Conservation (phyloP, 2,329 filamentous ascomycete genomes). For the Biscogniauxia sp. region DNA sequence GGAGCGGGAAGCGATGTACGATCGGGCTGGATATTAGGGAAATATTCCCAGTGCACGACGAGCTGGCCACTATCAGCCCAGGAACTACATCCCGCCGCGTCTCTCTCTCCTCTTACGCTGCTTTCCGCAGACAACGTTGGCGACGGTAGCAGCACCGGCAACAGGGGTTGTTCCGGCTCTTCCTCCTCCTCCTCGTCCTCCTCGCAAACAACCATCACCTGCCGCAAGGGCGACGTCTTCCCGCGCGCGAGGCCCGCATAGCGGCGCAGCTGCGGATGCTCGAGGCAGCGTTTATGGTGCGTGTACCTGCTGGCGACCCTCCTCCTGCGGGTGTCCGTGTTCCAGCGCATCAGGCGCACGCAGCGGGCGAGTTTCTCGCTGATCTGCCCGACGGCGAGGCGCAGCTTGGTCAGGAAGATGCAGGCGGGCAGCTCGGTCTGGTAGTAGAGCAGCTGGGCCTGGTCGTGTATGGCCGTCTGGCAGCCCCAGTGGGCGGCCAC, state of each 20-base stretch:
- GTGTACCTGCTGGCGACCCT: neutral
- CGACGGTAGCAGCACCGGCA: too few relatives aligned
- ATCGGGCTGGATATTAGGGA: too few relatives aligned
- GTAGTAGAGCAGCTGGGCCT: neutral
- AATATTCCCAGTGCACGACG: too few relatives aligned
- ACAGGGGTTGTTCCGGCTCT: too few relatives aligned
- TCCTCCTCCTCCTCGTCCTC: too few relatives aligned
- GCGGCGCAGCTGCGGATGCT: neutral
- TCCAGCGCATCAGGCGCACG: neutral
- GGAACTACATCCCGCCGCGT: too few relatives aligned
- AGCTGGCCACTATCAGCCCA: too few relatives aligned
- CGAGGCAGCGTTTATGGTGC: neutral
- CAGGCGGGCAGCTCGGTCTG: neutral
- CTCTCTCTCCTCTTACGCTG: too few relatives aligned
- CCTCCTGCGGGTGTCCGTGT: neutral
- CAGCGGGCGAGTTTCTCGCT: neutral
- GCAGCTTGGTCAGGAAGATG: neutral
- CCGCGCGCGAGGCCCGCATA: neutral
- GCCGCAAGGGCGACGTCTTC: neutral
- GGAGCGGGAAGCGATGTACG: too few relatives aligned
- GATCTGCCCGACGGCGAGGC: neutral
- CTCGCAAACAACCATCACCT: neutral
- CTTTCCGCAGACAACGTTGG: too few relatives aligned
- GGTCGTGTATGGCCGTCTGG: neutral
- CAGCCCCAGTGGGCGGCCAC: neutral